These are phyloP conservation scores for Hondaea fermentalgiana DNA, from an alignment of 108 stramenopile species.

Conservation along the genomic window DNA sequence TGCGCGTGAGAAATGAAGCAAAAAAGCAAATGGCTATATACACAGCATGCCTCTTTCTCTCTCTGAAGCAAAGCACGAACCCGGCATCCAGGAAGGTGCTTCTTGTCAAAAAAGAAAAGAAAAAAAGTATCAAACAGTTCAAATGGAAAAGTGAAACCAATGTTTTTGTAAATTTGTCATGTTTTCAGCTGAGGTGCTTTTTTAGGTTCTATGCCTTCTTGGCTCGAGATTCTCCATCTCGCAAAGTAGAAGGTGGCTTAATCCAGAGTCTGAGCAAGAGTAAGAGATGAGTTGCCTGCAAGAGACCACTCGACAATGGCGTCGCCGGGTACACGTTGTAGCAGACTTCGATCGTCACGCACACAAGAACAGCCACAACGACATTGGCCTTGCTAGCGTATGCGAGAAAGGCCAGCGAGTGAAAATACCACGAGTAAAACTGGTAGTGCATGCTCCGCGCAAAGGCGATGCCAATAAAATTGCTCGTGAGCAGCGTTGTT, in stretches of 20 bases:
- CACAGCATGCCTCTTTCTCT: too few species aligned
- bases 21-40: too few species aligned
- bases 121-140: too few species aligned
- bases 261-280: conserved; percentile 28
- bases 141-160: too few species aligned
- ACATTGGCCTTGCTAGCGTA: conserved; percentile 12
- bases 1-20: too few species aligned
- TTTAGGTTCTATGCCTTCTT: neutral
- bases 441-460: conserved; percentile 91
- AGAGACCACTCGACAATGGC: conserved; percentile 56
- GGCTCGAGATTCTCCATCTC: neutral
- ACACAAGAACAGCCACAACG: conserved; percentile 26
- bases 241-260: neutral
- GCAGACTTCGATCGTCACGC: conserved; percentile 62
- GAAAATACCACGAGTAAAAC: conserved; percentile 91
- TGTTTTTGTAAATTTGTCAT: too few species aligned
- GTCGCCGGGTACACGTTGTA: conserved; percentile 87
- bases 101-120: too few species aligned
- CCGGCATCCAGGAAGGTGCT: too few species aligned
- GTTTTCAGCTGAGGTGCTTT: too few species aligned
- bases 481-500: conserved; percentile 71
- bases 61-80: too few species aligned
- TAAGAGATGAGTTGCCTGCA: conserved; percentile 66
- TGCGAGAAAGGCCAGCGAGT: conserved; percentile 64
- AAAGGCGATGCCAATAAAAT: conserved; percentile 86